Conservation (phyloP, 176 grass and related monocot species). For the Musa troglodytarum region DNA sequence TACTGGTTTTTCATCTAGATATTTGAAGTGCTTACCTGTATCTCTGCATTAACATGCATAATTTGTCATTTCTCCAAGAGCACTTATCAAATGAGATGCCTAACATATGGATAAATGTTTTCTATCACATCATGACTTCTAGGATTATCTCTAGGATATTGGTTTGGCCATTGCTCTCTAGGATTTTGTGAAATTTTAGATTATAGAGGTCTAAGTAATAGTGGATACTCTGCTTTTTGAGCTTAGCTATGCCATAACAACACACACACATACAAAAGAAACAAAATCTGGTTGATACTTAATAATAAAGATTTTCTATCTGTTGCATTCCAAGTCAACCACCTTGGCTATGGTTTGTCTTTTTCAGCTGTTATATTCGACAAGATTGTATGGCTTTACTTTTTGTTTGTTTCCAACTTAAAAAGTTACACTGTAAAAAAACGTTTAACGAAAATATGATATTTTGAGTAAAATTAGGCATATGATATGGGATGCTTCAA, state of each 20-base stretch:
- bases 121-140: too few species aligned
- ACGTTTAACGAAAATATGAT: not conserved
- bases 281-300: too few species aligned
- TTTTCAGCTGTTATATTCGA: not conserved
- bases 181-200: not conserved
- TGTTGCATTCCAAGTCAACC: too few species aligned
- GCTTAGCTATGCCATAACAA: not conserved
- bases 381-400: not conserved
- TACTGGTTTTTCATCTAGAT: not conserved
- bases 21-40: not conserved
- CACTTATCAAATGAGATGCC: not conserved
- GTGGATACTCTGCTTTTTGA: not conserved
- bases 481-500: not conserved
- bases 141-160: not conserved
- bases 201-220: conserved; percentile 4
- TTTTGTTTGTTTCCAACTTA: not conserved
- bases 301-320: too few species aligned
- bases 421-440: not conserved
- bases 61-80: not conserved
- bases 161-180: too few species aligned
- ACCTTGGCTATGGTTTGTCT: not conserved
- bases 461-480: not conserved
- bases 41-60: not conserved
- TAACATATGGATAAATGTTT: not conserved
- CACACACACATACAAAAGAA: not conserved